These are phyloP conservation scores for Acmispon strigosus DNA, from an alignment of 306 rosid genomes.

Conservation along the genomic window DNA sequence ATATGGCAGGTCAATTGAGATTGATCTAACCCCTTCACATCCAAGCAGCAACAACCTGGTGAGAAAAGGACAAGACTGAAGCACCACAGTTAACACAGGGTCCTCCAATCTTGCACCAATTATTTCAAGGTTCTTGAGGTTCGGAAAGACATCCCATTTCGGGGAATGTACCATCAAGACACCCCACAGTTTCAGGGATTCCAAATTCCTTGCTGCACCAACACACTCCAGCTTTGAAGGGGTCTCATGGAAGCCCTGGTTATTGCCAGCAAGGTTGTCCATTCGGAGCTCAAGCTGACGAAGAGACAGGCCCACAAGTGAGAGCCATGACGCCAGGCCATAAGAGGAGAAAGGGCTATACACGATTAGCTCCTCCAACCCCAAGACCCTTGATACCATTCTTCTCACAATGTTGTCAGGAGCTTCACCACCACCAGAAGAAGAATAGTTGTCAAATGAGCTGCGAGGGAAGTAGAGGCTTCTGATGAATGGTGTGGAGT, in stretches of 20 bases:
- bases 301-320: constrained; percentile 45
- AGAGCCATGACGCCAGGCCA: constrained; percentile 77
- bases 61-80: constrained; percentile 54
- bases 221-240: constrained; percentile 67
- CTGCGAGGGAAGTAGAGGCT: constrained; percentile 76
- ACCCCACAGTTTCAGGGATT: constrained; percentile 79
- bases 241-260: constrained; percentile 35
- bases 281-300: constrained; percentile 68
- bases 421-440: constrained; percentile 16
- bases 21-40: constrained; percentile 62
- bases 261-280: constrained; percentile 55
- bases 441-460: constrained; percentile 47
- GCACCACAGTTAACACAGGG: constrained; percentile 38
- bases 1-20: constrained; percentile 55
- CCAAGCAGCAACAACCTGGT: constrained; percentile 64
- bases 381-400: constrained; percentile 52
- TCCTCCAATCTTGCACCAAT: constrained; percentile 76
- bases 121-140: constrained; percentile 66
- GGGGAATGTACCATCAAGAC: constrained; percentile 67
- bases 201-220: constrained; percentile 49
- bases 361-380: constrained; percentile 69
- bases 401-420: constrained; percentile 54
- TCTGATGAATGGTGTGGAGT: constrained; percentile 45
- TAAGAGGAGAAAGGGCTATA: constrained; percentile 66
- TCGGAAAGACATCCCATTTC: constrained; percentile 60